Conservation (phyloP, 306 rosid species). For the Trichosanthes truncata region DNA sequence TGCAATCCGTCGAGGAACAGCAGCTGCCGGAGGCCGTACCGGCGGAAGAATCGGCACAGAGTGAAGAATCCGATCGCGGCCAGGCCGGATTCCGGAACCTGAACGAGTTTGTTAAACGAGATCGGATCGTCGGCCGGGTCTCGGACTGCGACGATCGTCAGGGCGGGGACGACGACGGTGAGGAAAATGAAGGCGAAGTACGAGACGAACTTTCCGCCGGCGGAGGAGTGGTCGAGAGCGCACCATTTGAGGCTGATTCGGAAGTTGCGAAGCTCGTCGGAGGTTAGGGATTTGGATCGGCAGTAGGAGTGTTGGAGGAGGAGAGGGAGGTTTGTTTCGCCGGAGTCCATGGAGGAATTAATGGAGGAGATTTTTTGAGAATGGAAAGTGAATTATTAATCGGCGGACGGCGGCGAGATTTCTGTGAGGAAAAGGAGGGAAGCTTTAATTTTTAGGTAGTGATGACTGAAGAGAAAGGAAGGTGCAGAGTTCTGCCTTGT, state of each 20-base stretch:
- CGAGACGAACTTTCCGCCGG: conserved; percentile 43
- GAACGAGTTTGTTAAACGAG: conserved; percentile 65
- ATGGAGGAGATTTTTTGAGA: not conserved
- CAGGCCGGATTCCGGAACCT: conserved; percentile 60
- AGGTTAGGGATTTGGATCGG: conserved; percentile 36
- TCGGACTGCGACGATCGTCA: conserved; percentile 25
- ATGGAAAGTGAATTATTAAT: not conserved
- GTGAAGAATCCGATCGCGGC: conserved; percentile 58
- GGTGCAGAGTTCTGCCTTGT: not conserved
- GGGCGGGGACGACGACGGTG: conserved; percentile 42
- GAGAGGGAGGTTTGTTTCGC: conserved; percentile 28
- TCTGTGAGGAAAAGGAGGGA: not conserved
- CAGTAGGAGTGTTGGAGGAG: conserved; percentile 48
- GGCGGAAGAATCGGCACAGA: conserved; percentile 51
- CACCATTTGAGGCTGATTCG: conserved; percentile 69
- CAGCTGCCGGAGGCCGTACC: conserved; percentile 68
- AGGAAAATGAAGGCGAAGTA: conserved; percentile 41
- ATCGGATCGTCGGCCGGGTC: conserved; percentile 43
- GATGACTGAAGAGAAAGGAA: not conserved
- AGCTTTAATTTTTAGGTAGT: not conserved
- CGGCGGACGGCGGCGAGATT: not conserved
- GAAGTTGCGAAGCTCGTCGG: conserved; percentile 53
- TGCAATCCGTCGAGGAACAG: conserved; percentile 50
- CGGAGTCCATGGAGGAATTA: conserved; percentile 7
- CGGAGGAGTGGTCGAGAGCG: conserved; percentile 73